Percentiles rank a stretch among this genome's conserved stretches.
These are phyloP conservation scores for Wallacemonas collosoma DNA, from an alignment of 208 protist genomes.

Conservation along the genomic window DNA sequence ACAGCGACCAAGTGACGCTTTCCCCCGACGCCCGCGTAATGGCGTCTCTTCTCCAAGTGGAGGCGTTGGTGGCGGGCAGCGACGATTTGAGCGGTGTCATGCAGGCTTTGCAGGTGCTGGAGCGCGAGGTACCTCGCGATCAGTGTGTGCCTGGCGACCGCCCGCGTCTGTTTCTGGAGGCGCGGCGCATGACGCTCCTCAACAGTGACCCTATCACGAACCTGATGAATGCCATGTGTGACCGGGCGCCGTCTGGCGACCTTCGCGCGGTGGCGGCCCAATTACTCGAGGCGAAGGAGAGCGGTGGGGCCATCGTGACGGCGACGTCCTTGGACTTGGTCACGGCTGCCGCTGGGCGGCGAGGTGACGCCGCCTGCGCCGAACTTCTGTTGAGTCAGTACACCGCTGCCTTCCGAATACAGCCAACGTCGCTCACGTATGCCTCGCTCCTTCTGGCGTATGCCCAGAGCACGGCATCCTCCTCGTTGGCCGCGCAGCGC, in stretches of 20 bases:
- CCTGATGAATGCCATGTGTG: constrained; percentile 26
- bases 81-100: constrained; percentile 18
- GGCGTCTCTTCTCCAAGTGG: constrained; percentile 53
- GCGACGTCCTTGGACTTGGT: constrained; percentile 63
- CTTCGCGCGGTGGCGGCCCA: constrained; percentile 1
- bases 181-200: constrained; percentile 49
- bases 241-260: constrained; percentile 7
- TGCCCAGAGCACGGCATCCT: constrained; percentile 15
- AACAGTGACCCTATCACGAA: constrained; percentile 60
- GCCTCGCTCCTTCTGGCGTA: constrained; percentile 47
- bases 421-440: constrained; percentile 42
- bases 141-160: constrained; percentile 38
- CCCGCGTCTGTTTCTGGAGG: constrained; percentile 57
- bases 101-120: constrained; percentile 56
- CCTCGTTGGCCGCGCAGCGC: constrained; percentile 20
- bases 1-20: constrained; percentile 24
- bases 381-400: constrained; percentile 50
- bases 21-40: constrained; percentile 35
- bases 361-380: constrained; percentile 36
- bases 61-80: constrained; percentile 40
- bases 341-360: constrained; percentile 59
- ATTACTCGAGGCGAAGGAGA: constrained; percentile 10
- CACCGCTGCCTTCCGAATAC: constrained; percentile 22
- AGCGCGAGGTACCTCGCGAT: constrained; percentile 44
- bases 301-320: constrained; percentile 28